These are phyloP conservation scores for Antarctomyces pellizariae DNA, from an alignment of 495 filamentous ascomycete genomes.

Conservation along the genomic window DNA sequence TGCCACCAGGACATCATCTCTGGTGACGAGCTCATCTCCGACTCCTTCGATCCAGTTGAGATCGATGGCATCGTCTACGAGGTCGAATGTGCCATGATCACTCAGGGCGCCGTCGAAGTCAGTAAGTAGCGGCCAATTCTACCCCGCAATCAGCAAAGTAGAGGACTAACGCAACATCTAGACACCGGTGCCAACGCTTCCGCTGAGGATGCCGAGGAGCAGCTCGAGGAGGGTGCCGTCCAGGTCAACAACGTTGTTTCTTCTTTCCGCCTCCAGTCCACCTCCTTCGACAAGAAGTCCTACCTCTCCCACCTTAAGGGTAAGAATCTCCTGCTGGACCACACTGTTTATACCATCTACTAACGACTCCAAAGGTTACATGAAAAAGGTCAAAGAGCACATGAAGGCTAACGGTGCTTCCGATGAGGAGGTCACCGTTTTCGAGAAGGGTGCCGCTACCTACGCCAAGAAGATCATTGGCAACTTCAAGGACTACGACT, in stretches of 20 bases:
- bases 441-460: conserved; percentile 45
- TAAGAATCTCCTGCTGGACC: conserved; percentile 14
- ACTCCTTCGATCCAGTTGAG: conserved; percentile 59
- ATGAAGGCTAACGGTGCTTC: conserved; percentile 36
- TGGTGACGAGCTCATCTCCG: conserved; percentile 88
- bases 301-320: conserved; percentile 67
- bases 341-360: conserved; percentile 1
- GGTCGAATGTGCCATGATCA: conserved; percentile 74
- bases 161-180: conserved; percentile 11
- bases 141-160: conserved; percentile 1
- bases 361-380: conserved; percentile 36
- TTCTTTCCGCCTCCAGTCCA: conserved; percentile 68
- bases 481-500: conserved; percentile 89
- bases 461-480: conserved; percentile 56
- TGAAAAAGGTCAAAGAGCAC: conserved; percentile 59
- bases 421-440: conserved; percentile 41
- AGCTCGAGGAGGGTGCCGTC: conserved; percentile 36
- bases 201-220: conserved; percentile 67
- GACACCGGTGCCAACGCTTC: conserved; percentile 95
- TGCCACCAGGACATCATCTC: conserved; percentile 81
- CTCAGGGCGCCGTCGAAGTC: conserved; percentile 46
- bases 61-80: conserved; percentile 64
- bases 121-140: conserved; percentile 24
- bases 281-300: conserved; percentile 60
- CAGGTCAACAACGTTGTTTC: conserved; percentile 88